A percentile compares a stretch with the other conserved stretches of the same genome.
Evolutionary conservation across 306 rosid genomes (phyloP).

Genomic region (Pterocarpus santalinus): DNA sequence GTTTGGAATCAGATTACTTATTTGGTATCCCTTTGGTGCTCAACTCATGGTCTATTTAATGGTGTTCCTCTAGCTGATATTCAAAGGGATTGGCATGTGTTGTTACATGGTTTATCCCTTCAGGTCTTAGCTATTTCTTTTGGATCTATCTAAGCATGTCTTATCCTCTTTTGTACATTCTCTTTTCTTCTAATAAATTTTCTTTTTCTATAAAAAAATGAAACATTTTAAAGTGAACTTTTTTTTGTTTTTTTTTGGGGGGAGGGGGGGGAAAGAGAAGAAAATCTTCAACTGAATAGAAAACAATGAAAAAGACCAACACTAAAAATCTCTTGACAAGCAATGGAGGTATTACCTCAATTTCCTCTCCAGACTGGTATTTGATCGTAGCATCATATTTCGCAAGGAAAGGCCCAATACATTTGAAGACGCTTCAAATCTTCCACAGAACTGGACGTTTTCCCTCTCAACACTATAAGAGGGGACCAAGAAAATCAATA

Average conservation of each 20-base stretch:
- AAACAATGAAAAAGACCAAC: constrained; percentile 20
- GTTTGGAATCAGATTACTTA: too few relatives aligned
- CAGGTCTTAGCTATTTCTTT: too few relatives aligned
- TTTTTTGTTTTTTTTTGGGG: too few relatives aligned
- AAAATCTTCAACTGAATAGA: constrained; percentile 24
- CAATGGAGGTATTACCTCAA: constrained; percentile 62
- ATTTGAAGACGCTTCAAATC: constrained; percentile 74
- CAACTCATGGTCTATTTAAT: too few relatives aligned
- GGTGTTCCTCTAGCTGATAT: too few relatives aligned
- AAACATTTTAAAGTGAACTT: background rate
- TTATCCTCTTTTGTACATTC: too few relatives aligned
- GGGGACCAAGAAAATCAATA: constrained; percentile 43
- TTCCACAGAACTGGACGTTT: constrained; percentile 70
- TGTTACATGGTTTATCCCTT: too few relatives aligned
- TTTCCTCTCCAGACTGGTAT: constrained; percentile 70
- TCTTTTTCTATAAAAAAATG: background rate
- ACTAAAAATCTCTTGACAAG: constrained; percentile 19
- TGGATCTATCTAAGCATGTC: too few relatives aligned
- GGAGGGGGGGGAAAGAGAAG: background rate
- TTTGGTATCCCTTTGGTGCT: too few relatives aligned
- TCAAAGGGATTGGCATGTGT: too few relatives aligned
- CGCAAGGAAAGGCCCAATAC: constrained; percentile 74
- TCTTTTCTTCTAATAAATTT: too few relatives aligned
- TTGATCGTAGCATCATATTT: constrained; percentile 81
- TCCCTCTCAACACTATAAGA: constrained; percentile 78